phyloP scores from a whole-genome alignment of 1,284 basidiomycete species.

The Cutaneotrichosporon dermatis region DNA sequence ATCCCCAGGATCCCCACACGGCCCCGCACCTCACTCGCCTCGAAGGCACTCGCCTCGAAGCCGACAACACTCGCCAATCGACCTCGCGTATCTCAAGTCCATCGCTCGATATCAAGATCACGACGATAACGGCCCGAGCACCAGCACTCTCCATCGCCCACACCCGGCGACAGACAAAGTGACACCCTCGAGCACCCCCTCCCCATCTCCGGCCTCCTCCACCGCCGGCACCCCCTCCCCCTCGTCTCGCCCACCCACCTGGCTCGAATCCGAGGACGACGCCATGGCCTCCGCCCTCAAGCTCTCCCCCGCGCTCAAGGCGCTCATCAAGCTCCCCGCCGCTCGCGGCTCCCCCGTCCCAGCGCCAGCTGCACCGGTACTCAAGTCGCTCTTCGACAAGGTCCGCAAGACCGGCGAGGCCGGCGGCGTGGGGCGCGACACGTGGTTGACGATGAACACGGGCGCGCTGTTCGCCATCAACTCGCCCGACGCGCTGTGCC shows the following conservation, averaged over 20 bases:
- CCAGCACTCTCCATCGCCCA: too few relatives aligned
- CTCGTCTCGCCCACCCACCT: neutral
- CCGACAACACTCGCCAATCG: too few relatives aligned
- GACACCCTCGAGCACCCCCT: neutral
- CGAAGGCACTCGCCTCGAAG: too few relatives aligned
- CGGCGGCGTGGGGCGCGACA: slow-evolving; percentile 21
- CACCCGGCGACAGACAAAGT: neutral
- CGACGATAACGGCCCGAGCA: too few relatives aligned
- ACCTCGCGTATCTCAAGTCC: too few relatives aligned
- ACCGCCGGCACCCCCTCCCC: neutral
- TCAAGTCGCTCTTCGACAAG: slow-evolving; percentile 27
- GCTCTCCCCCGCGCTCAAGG: slow-evolving; percentile 42
- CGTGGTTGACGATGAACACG: slow-evolving; percentile 40
- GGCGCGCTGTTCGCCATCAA: slow-evolving; percentile 44
- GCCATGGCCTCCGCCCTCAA: slow-evolving; percentile 23
- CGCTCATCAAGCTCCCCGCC: slow-evolving; percentile 34
- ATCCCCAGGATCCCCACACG: too few relatives aligned
- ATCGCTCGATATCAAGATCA: too few relatives aligned
- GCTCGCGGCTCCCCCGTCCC: slow-evolving; percentile 34
- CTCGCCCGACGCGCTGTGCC: slow-evolving; percentile 37
- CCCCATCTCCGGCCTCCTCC: too few relatives aligned
- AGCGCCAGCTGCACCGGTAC: slow-evolving; percentile 20
- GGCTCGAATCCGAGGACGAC: neutral
- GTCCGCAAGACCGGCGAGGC: slow-evolving; percentile 26
- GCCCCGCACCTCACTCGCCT: too few relatives aligned